These are phyloP conservation scores for Chalaropsis thielavioides DNA, from an alignment of 2,329 filamentous ascomycete genomes.

Conservation along the genomic window DNA sequence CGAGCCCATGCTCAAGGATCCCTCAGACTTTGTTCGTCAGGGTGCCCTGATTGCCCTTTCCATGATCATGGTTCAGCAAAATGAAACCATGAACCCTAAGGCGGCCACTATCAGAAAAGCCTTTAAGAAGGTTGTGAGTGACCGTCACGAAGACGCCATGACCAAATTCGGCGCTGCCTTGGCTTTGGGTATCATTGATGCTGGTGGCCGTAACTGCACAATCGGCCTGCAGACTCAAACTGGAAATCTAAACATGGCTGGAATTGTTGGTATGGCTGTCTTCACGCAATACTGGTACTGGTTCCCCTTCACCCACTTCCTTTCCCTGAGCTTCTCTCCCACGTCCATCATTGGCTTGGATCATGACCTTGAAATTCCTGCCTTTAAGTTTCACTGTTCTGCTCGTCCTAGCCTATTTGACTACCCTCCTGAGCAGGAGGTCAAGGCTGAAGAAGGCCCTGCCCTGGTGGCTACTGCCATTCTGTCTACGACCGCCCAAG, in stretches of 20 bases:
- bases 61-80: slow-evolving; percentile 99
- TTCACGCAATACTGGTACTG: slow-evolving; percentile 99
- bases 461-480: slow-evolving; percentile 92
- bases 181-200: slow-evolving; percentile 92
- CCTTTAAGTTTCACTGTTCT: slow-evolving; percentile 91
- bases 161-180: slow-evolving; percentile 95
- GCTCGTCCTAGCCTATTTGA: slow-evolving; percentile 92
- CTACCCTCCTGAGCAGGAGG: slow-evolving; percentile 91
- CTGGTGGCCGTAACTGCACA: slow-evolving; percentile 93
- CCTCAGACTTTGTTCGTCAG: slow-evolving; percentile 94
- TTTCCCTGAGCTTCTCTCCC: slow-evolving; percentile 90
- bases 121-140: slow-evolving; percentile 81
- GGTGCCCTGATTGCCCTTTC: slow-evolving; percentile 85
- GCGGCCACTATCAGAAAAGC: slow-evolving; percentile 82
- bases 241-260: slow-evolving; percentile 96
- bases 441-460: slow-evolving; percentile 85
- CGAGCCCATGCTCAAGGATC: slow-evolving; percentile 99
- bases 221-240: slow-evolving; percentile 96
- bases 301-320: slow-evolving; percentile 97
- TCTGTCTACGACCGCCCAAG: slow-evolving; percentile 89
- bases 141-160: slow-evolving; percentile 97
- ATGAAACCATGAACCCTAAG: slow-evolving; percentile 97
- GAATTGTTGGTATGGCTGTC: slow-evolving; percentile 92
- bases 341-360: slow-evolving; percentile 92
- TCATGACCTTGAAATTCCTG: slow-evolving; percentile 81